Conservation (phyloP, 768 basidiomycete genomes). For the Leccinellum albellum region DNA sequence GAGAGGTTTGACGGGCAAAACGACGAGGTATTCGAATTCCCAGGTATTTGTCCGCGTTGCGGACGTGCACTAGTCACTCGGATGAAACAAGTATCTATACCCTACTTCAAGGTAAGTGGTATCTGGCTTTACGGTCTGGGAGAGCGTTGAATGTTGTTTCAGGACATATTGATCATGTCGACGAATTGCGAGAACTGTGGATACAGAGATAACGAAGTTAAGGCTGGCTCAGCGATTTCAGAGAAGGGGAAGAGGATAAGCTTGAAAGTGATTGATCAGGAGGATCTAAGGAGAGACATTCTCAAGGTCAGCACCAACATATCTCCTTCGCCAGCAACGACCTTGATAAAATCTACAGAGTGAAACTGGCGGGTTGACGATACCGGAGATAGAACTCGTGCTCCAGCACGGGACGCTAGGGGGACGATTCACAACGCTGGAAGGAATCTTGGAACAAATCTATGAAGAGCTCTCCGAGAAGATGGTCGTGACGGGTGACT, state of each 20-base stretch:
- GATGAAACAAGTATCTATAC: conserved; percentile 96
- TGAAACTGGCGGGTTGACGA: conserved; percentile 83
- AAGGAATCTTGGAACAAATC: conserved; percentile 90
- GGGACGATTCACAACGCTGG: conserved; percentile 95
- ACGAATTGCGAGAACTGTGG: conserved; percentile 95
- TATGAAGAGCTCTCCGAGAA: conserved; percentile 94
- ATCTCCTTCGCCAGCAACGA: not conserved
- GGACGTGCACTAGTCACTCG: conserved; percentile 76
- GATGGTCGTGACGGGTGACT: conserved; percentile 73
- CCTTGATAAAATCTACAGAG: conserved; percentile 50
- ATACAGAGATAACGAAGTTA: conserved; percentile 97
- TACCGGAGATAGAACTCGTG: conserved; percentile 93
- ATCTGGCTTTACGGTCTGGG: not conserved
- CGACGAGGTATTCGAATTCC: conserved; percentile 89
- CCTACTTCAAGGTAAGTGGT: conserved; percentile 83
- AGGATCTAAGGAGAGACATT: conserved; percentile 90
- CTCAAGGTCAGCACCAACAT: conserved; percentile 63
- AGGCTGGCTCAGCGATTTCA: conserved; percentile 88
- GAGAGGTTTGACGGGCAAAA: conserved; percentile 41
- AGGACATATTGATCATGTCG: conserved; percentile 98
- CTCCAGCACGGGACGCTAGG: conserved; percentile 93
- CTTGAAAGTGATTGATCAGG: conserved; percentile 85
- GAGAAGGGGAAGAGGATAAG: conserved; percentile 82
- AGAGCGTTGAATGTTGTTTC: not conserved
- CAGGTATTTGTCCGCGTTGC: conserved; percentile 85